Conservation (phyloP, 306 rosid genomes). For the Medicago arabica region DNA sequence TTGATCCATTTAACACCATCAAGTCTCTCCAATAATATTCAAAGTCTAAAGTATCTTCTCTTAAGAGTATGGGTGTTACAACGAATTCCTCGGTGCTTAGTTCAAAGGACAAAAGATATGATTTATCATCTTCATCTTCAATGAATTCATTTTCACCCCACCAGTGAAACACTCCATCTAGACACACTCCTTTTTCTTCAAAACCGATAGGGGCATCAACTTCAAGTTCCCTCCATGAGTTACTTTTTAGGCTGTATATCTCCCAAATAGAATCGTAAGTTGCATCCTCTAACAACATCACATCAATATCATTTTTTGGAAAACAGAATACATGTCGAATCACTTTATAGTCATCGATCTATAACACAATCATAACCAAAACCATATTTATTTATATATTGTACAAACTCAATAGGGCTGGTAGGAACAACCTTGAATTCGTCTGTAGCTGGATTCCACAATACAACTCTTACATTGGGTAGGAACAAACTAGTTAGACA, state of each 20-base stretch:
- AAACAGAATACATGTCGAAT: neutral
- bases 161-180: constrained; percentile 4
- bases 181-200: neutral
- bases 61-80: neutral
- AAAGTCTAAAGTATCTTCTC: neutral
- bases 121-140: neutral
- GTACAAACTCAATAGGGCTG: neutral
- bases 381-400: neutral
- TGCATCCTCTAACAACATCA: no score
- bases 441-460: neutral
- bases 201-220: neutral
- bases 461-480: neutral
- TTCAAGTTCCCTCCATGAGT: neutral
- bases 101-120: neutral
- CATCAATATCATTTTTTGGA: neutral
- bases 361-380: neutral
- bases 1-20: neutral
- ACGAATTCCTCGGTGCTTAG: neutral
- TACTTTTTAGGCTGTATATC: neutral
- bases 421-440: neutral
- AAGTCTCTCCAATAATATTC: neutral
- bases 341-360: neutral
- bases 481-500: neutral
- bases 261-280: neutral
- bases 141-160: neutral